Percentiles rank a stretch among this genome's conserved stretches.
Evolutionary conservation across 495 filamentous ascomycete genomes (phyloP).

Genomic region (Podospora didyma): DNA sequence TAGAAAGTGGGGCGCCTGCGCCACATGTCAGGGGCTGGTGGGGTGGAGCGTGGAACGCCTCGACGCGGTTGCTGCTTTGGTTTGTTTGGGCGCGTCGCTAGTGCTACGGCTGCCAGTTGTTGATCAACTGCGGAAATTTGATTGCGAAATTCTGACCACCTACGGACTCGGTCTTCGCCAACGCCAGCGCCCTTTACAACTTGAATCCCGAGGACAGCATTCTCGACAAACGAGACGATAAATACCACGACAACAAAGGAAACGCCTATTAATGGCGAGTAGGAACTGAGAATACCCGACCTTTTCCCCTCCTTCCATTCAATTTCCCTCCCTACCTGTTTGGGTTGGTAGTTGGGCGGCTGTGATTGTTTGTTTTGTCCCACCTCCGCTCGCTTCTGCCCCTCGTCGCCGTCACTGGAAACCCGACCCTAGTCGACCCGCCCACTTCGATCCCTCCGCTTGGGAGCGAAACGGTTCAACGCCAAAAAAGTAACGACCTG

Average conservation of each 20-base stretch:
- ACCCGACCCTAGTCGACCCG: neutral
- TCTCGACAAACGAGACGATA: neutral
- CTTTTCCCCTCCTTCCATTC: conserved; percentile 1
- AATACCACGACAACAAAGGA: conserved; percentile 8
- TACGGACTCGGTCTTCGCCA: neutral
- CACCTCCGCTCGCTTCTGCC: conserved; percentile 9
- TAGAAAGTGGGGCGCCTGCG: neutral
- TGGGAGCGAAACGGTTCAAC: neutral
- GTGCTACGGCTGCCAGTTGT: conserved; percentile 11
- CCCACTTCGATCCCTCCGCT: neutral
- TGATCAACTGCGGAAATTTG: conserved; percentile 27
- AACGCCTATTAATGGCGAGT: conserved; percentile 11
- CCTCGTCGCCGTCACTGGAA: conserved; percentile 10
- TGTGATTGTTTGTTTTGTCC: conserved; percentile 1
- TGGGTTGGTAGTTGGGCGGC: neutral
- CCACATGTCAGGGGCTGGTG: conserved; percentile 9
- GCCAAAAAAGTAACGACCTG: neutral
- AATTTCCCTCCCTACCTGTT: neutral
- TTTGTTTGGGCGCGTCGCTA: conserved; percentile 22
- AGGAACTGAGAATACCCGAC: neutral
- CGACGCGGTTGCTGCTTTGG: conserved; percentile 18
- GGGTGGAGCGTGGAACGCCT: neutral
- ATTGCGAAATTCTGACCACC: conserved; percentile 13
- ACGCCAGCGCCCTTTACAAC: neutral
- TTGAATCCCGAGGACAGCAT: neutral